These are phyloP conservation scores for Epichloe uncinata DNA, from an alignment of 2,329 filamentous ascomycete genomes.

Conservation along the genomic window DNA sequence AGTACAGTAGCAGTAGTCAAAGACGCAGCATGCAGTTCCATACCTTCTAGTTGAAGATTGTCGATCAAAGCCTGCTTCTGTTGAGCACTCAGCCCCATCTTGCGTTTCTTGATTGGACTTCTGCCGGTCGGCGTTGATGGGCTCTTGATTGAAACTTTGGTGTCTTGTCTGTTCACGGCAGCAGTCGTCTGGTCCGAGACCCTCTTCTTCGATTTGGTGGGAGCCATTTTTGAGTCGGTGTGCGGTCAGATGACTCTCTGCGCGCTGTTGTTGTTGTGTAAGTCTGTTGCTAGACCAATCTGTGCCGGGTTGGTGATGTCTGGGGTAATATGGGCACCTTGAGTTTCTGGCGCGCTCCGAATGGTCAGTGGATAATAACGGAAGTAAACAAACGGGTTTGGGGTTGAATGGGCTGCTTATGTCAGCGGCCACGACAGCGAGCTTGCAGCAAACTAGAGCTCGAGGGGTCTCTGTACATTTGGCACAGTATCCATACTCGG, in stretches of 20 bases:
- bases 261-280: not conserved
- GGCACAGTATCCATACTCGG: not conserved
- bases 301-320: not conserved
- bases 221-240: constrained; percentile 29
- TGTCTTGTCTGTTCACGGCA: constrained; percentile 9
- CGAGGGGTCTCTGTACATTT: constrained; percentile 8
- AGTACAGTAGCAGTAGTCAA: not conserved
- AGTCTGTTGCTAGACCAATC: not conserved
- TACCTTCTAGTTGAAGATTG: constrained; percentile 81
- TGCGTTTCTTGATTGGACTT: constrained; percentile 51
- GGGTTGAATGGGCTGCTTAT: constrained; percentile 3
- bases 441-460: not conserved
- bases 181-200: constrained; percentile 12
- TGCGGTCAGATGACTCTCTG: not conserved
- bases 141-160: constrained; percentile 13
- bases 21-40: constrained; percentile 13
- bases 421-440: constrained; percentile 2
- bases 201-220: constrained; percentile 26
- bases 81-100: constrained; percentile 46
- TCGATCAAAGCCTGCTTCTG: constrained; percentile 84
- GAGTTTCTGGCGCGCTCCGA: constrained; percentile 6
- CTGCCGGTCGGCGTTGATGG: constrained; percentile 28
- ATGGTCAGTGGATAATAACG: constrained; percentile 8
- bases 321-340: not conserved
- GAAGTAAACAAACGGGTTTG: constrained; percentile 27